Evolutionary conservation across 176 grass and related monocot genomes (phyloP), one percentile per base, ranked within the genome.

Genomic region (Ensete ventricosum): DNA sequence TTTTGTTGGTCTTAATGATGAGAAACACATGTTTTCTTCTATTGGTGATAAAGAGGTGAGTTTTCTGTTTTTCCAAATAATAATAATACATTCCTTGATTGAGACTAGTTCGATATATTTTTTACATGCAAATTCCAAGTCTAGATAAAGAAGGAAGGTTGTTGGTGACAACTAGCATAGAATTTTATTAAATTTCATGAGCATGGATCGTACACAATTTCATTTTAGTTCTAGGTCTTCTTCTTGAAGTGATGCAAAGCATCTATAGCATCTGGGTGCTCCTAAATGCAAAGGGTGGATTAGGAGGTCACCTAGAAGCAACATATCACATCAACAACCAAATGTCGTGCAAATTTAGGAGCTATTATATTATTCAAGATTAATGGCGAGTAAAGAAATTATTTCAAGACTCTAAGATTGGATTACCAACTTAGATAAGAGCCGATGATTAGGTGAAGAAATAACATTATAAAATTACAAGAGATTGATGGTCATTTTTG

Each of bases 21-120:
- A 74, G 72, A 53, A 74, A 27, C 29, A 27, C 54, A 74, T 29
- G 3, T 74, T 74, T 74, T 20, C 72, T 74, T 74, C 72, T 74
- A 8, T 55, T 58, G 72, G 11, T 11, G 72, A 74, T 74, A 74
- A 11, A 55, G 72, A 74, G 72, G 72, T 74, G 53, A 74, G 5
- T 19, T 43, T 23, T 23, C 29, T 74, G 6, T 74, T 26, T 73
- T 27, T 20, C 8, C 14, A 70, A 19, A 68, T 3, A 53, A 54
- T 6, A 13, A 14, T 73, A 2, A 14, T 1, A 49, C 52, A 24
- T 73, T 9, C 11, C 11, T 21, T 53, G 1, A 70, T 11, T 51
- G 34, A 21, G 16, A 22, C 19, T 65, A 29, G 63, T 65, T 27
- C 3, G 1, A 23, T 11, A 10, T 24, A 64, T 25, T 3, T 27